Percentiles rank a stretch among this genome's conserved stretches.
These are phyloP conservation scores for Xylaria cubensis DNA, from an alignment of 495 filamentous ascomycete genomes.

Conservation along the genomic window DNA sequence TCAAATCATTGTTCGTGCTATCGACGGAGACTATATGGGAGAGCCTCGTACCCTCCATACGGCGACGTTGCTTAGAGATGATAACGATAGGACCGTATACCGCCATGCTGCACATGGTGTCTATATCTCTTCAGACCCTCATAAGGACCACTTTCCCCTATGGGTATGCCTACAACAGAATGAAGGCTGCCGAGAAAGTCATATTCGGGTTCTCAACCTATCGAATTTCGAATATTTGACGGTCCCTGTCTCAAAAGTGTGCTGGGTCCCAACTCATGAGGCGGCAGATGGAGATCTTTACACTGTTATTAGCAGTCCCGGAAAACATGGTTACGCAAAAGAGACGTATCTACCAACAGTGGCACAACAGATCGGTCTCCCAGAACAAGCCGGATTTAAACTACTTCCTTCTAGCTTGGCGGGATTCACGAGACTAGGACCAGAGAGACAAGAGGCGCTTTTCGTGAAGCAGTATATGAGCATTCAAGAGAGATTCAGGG, in stretches of 20 bases:
- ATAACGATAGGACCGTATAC: slow-evolving; percentile 25
- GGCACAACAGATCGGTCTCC: slow-evolving; percentile 27
- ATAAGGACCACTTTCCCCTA: slow-evolving; percentile 25
- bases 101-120: slow-evolving; percentile 38
- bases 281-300: slow-evolving; percentile 36
- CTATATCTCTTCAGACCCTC: slow-evolving; percentile 31
- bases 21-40: slow-evolving; percentile 11
- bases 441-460: slow-evolving; percentile 22
- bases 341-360: slow-evolving; percentile 17
- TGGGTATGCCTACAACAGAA: slow-evolving; percentile 32
- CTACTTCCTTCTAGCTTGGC: neutral
- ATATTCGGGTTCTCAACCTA: slow-evolving; percentile 40
- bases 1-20: slow-evolving; percentile 8
- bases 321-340: slow-evolving; percentile 24
- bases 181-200: neutral
- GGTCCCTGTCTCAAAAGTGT: slow-evolving; percentile 35
- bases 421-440: slow-evolving; percentile 6
- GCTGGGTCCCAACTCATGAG: slow-evolving; percentile 41
- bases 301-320: slow-evolving; percentile 40
- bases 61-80: slow-evolving; percentile 26
- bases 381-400: slow-evolving; percentile 22
- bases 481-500: neutral
- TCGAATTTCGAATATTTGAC: slow-evolving; percentile 30
- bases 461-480: slow-evolving; percentile 31
- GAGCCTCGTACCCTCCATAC: slow-evolving; percentile 31